Conservation (phyloP, 192 early-diverging fungal species). For the Jimgerdemannia flammicorona region DNA sequence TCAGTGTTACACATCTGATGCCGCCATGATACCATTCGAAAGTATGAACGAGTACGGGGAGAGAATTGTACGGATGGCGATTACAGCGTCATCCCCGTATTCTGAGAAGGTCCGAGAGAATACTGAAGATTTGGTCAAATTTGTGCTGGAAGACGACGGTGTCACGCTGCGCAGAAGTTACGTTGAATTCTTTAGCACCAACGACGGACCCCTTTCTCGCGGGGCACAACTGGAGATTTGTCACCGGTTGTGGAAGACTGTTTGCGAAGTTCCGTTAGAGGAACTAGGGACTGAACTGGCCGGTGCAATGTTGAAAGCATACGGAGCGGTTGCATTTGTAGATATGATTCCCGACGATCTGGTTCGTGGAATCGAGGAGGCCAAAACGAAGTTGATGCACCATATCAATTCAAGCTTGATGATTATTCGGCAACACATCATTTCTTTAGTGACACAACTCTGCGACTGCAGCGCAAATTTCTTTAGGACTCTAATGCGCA, state of each 20-base stretch:
- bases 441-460: not conserved
- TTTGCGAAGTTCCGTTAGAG: not conserved
- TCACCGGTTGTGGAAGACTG: not conserved
- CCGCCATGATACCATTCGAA: constrained; percentile 3
- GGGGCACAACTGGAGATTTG: not conserved
- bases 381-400: not conserved
- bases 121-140: not conserved
- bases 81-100: not conserved
- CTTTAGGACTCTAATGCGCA: not conserved
- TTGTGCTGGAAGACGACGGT: not conserved
- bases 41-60: constrained; percentile 20
- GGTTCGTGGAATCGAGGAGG: constrained; percentile 1
- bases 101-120: not conserved
- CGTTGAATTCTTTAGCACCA: not conserved
- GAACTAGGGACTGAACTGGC: not conserved
- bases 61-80: not conserved
- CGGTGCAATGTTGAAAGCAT: not conserved
- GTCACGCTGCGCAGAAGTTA: not conserved
- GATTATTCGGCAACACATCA: not conserved
- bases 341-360: not conserved
- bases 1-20: constrained; percentile 1
- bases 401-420: not conserved
- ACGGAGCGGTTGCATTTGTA: not conserved
- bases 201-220: constrained; percentile 1
- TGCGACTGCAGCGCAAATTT: not conserved